These are phyloP conservation scores for Solanum chaucha DNA, from an alignment of 257 asterid species.

Conservation along the genomic window DNA sequence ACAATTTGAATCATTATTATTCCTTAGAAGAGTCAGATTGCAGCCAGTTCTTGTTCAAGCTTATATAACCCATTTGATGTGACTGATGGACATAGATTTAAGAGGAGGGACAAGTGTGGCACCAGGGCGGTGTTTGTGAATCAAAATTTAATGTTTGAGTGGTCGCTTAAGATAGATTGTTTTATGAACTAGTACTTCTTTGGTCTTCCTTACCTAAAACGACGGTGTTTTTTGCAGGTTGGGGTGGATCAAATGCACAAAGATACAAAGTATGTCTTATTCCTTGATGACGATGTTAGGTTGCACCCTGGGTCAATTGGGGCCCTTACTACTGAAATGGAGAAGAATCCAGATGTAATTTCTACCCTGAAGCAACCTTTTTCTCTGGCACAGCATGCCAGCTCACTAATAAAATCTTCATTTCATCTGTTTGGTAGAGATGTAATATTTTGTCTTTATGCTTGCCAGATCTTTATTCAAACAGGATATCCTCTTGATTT, in stretches of 20 bases:
- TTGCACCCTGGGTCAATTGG: slow-evolving; percentile 99
- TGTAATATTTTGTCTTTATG: slow-evolving; percentile 5
- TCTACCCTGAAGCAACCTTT: not conserved
- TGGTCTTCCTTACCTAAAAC: not conserved
- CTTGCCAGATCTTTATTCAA: slow-evolving; percentile 87
- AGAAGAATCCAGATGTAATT: slow-evolving; percentile 80
- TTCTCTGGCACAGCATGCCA: not conserved
- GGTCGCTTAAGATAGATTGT: not conserved
- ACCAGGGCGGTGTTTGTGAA: not conserved
- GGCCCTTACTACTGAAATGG: slow-evolving; percentile 90
- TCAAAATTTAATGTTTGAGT: not conserved
- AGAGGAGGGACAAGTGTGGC: not conserved
- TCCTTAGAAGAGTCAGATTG: not conserved
- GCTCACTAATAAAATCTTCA: not conserved
- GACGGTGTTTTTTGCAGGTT: slow-evolving; percentile 32
- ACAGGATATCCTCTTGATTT: slow-evolving; percentile 99
- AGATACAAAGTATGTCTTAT: slow-evolving; percentile 82
- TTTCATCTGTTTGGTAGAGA: slow-evolving; percentile 1
- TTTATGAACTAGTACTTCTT: not conserved
- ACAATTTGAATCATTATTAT: not conserved
- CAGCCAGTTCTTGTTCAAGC: not conserved
- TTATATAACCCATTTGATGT: not conserved
- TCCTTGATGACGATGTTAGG: slow-evolving; percentile 96
- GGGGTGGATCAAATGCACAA: slow-evolving; percentile 95
- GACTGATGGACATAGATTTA: not conserved